Evolutionary conservation across 1,284 basidiomycete genomes (phyloP).

Genomic region (Naganishia cerealis): DNA sequence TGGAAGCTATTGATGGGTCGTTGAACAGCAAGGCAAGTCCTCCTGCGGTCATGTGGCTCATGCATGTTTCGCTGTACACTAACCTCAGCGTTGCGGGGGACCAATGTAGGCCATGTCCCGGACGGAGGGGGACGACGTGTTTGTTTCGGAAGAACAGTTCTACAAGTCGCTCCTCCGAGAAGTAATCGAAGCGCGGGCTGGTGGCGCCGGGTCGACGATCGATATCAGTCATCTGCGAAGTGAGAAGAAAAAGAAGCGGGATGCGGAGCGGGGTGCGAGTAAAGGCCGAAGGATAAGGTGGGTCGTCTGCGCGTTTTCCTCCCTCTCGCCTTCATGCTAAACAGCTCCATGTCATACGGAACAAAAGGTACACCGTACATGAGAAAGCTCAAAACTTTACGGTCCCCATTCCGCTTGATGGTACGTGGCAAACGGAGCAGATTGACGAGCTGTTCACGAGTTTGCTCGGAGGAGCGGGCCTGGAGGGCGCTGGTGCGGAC

Average conservation of each 20-base stretch:
- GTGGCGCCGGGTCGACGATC: constrained; percentile 35
- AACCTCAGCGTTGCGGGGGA: constrained; percentile 32
- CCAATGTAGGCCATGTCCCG: constrained; percentile 36
- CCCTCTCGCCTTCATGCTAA: neutral
- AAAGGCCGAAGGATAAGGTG: constrained; percentile 83
- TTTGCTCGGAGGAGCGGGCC: constrained; percentile 63
- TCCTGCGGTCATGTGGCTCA: neutral
- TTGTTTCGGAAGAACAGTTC: constrained; percentile 80
- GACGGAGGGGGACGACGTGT: constrained; percentile 57
- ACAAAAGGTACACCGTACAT: constrained; percentile 76
- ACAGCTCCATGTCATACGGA: neutral
- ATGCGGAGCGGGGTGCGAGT: constrained; percentile 86
- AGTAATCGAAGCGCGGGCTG: constrained; percentile 67
- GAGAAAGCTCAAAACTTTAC: constrained; percentile 92
- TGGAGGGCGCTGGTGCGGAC: constrained; percentile 38
- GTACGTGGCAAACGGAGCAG: constrained; percentile 86
- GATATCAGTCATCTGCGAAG: constrained; percentile 37
- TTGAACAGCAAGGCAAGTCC: constrained; percentile 43
- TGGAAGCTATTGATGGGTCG: constrained; percentile 48
- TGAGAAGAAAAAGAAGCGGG: constrained; percentile 68
- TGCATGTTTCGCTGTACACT: neutral
- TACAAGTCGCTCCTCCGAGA: constrained; percentile 86
- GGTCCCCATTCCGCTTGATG: constrained; percentile 70
- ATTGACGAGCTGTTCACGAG: constrained; percentile 86
- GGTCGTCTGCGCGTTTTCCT: constrained; percentile 40